Evolutionary conservation across 140 eudicot species (phyloP), one percentile per base, ranked within the genome.

Genomic region (Stevia rebaudiana): DNA sequence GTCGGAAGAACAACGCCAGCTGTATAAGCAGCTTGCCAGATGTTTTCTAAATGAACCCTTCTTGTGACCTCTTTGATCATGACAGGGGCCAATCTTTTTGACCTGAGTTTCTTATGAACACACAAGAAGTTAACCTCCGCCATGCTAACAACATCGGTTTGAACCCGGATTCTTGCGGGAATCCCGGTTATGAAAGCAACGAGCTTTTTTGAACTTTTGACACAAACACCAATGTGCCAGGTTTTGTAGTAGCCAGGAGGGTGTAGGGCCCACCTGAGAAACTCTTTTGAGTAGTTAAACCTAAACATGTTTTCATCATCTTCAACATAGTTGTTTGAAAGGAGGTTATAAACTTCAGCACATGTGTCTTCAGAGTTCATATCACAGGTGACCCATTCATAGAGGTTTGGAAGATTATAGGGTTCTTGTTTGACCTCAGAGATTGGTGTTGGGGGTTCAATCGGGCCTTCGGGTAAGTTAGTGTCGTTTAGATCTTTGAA

Each of bases 21-120:
- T 35, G 90, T 80, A 83, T 83, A 83, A 51, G 86, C 86, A 31
- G 90, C 90, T 67, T 83, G 90, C 90, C 86, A 83, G 15, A 83
- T 80, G 41, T 83, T 83, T 72, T 83, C 83, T 68, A 83, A 59
- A 48, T 77, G 86, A 39, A 83, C 86, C 79, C 90, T 83, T 57
- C 90, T 70, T 24, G 90, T 80, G 65, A 83, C 90, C 75, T 83
- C 90, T 63, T 80, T 83, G 52, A 83, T 83, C 90, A 83, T 80
- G 13, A 83, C 90, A 2, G 90, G 90, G 22, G 90, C 90, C 50
- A 83, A 76, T 61, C 90, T 65, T 74, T 83, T 83, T 7, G 83
- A 80, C 40, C 90, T 70, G 36, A 83, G 86, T 74, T 83, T 83
- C 81, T 83, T 83, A 74, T 83, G 90, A 68, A 83, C 90, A 63